Conservation (phyloP, 2,329 filamentous ascomycete genomes). For the Zymoseptoria ardabiliae region DNA sequence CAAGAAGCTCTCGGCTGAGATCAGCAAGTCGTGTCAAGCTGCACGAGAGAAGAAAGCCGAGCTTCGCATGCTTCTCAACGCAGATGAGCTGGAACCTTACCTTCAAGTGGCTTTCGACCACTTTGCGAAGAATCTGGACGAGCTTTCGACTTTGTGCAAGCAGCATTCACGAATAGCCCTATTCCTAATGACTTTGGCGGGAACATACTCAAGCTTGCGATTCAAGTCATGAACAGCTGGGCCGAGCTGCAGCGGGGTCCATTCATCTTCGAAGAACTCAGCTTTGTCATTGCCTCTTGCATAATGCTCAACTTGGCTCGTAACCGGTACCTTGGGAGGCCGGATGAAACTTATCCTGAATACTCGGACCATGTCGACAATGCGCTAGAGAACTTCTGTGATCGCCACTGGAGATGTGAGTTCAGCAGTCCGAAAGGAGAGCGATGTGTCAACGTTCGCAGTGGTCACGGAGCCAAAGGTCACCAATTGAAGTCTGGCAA, state of each 20-base stretch:
- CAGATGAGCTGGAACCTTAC: slow-evolving; percentile 38
- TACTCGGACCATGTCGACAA: slow-evolving; percentile 27
- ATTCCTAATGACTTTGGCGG: slow-evolving; percentile 40
- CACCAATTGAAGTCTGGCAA: slow-evolving; percentile 36
- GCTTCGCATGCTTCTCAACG: slow-evolving; percentile 38
- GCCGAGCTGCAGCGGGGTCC: slow-evolving; percentile 15
- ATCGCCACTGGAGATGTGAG: slow-evolving; percentile 26
- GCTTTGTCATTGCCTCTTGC: slow-evolving; percentile 40
- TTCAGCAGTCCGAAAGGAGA: background rate
- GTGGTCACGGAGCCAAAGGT: slow-evolving; percentile 1
- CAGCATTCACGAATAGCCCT: slow-evolving; percentile 34
- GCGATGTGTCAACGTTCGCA: slow-evolving; percentile 34
- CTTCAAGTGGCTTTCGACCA: slow-evolving; percentile 43
- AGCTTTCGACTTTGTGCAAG: slow-evolving; percentile 43
- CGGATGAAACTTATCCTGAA: slow-evolving; percentile 21
- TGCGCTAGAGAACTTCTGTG: slow-evolving; percentile 36
- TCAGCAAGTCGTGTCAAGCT: slow-evolving; percentile 29
- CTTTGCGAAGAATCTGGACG: slow-evolving; percentile 34
- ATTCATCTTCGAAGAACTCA: slow-evolving; percentile 34
- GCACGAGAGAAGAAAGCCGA: slow-evolving; percentile 35
- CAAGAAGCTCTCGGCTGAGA: slow-evolving; percentile 34
- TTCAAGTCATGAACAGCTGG: slow-evolving; percentile 28
- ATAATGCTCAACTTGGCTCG: slow-evolving; percentile 34
- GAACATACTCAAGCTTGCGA: slow-evolving; percentile 39
- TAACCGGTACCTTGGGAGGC: slow-evolving; percentile 10